Conservation (phyloP, 2,329 filamentous ascomycete genomes). For the Alternaria infectoria region DNA sequence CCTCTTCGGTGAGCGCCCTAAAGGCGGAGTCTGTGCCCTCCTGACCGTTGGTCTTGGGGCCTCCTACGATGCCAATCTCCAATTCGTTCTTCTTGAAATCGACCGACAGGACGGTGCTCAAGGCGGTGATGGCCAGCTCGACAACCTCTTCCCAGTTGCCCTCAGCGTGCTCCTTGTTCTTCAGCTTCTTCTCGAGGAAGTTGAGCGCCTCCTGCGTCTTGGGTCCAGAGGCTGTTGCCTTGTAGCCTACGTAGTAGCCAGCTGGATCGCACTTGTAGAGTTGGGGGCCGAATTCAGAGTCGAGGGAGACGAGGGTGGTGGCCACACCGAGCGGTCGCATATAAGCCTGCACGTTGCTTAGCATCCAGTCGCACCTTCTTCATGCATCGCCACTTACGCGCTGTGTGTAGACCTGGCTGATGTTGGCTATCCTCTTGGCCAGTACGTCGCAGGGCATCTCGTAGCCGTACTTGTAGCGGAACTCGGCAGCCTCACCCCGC, state of each 20-base stretch:
- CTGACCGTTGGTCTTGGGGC: slow-evolving; percentile 79
- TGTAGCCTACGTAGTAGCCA: slow-evolving; percentile 98
- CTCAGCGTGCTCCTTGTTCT: slow-evolving; percentile 95
- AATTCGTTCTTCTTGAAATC: slow-evolving; percentile 99
- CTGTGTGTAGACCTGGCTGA: slow-evolving; percentile 99
- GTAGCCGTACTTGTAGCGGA: slow-evolving; percentile 98
- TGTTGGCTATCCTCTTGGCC: slow-evolving; percentile 96
- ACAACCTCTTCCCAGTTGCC: slow-evolving; percentile 97
- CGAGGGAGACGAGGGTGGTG: slow-evolving; percentile 91
- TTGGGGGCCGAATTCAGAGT: slow-evolving; percentile 90
- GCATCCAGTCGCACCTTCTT: slow-evolving; percentile 13
- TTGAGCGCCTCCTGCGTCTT: slow-evolving; percentile 99
- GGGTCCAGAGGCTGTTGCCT: slow-evolving; percentile 93
- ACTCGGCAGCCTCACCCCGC: slow-evolving; percentile 94
- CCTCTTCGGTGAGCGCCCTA: slow-evolving; percentile 89
- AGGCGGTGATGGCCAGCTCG: slow-evolving; percentile 90
- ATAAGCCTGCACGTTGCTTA: slow-evolving; percentile 71
- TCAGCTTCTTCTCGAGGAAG: slow-evolving; percentile 98
- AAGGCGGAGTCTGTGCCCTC: slow-evolving; percentile 82
- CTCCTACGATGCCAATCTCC: slow-evolving; percentile 96
- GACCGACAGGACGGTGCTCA: slow-evolving; percentile 96
- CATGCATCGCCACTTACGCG: slow-evolving; percentile 64
- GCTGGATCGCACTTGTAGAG: slow-evolving; percentile 98
- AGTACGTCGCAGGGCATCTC: slow-evolving; percentile 99
- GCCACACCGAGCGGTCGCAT: slow-evolving; percentile 98